Conservation (phyloP, 805 yeast genomes). For the Starmerella kuoi region DNA sequence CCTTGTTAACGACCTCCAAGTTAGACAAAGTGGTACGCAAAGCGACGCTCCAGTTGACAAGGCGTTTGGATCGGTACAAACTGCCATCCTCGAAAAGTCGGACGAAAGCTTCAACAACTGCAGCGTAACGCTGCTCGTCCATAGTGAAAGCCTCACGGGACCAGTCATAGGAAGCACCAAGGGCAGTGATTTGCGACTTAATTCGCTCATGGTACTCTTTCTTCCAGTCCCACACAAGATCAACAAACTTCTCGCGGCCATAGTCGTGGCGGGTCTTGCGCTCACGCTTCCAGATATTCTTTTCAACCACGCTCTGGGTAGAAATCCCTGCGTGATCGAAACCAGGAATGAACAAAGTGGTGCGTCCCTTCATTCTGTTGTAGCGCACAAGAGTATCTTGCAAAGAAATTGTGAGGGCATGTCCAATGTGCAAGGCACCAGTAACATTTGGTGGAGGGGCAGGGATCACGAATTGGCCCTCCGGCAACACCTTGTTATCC, state of each 20-base stretch:
- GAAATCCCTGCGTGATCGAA: slow-evolving; percentile 99
- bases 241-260: slow-evolving; percentile 82
- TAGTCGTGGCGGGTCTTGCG: slow-evolving; percentile 86
- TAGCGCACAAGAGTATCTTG: slow-evolving; percentile 89
- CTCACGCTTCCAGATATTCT: slow-evolving; percentile 80
- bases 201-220: slow-evolving; percentile 81
- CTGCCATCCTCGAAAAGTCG: slow-evolving; percentile 87
- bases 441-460: slow-evolving; percentile 99
- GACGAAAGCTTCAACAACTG: slow-evolving; percentile 87
- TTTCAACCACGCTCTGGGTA: slow-evolving; percentile 96
- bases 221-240: slow-evolving; percentile 96
- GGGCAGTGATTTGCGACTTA: slow-evolving; percentile 65
- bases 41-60: slow-evolving; percentile 93
- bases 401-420: slow-evolving; percentile 87
- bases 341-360: slow-evolving; percentile 86
- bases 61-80: slow-evolving; percentile 83
- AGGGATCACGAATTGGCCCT: slow-evolving; percentile 79
- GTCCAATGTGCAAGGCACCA: slow-evolving; percentile 97
- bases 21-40: slow-evolving; percentile 92
- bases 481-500: slow-evolving; percentile 66
- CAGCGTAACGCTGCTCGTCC: slow-evolving; percentile 59
- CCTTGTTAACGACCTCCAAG: slow-evolving; percentile 91
- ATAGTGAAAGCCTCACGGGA: slow-evolving; percentile 85
- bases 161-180: slow-evolving; percentile 98
- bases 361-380: slow-evolving; percentile 94